These are phyloP conservation scores for Pythium dissotocum DNA, from an alignment of 352 stramenopile species.

Conservation along the genomic window DNA sequence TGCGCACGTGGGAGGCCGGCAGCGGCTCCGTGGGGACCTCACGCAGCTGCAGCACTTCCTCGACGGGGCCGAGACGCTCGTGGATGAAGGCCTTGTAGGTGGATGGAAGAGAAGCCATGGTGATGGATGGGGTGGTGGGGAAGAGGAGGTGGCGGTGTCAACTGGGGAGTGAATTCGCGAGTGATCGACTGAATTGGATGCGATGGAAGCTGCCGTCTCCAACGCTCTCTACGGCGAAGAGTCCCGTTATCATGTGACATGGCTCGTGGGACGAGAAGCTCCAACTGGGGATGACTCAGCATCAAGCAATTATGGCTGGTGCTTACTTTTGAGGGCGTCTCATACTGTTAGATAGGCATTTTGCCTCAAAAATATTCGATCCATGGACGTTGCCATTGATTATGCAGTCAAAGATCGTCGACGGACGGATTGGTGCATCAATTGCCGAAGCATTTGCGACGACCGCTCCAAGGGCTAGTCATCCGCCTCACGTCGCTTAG, in stretches of 20 bases:
- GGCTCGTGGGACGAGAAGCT: background rate
- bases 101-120: constrained; percentile 1
- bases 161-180: background rate
- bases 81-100: constrained; percentile 5
- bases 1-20: background rate
- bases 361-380: background rate
- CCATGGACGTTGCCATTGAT: background rate
- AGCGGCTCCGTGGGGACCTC: background rate
- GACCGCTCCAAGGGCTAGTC: too few relatives aligned
- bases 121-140: background rate
- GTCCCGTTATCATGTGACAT: background rate
- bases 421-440: background rate
- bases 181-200: background rate
- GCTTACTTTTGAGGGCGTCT: background rate
- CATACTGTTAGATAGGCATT: background rate
- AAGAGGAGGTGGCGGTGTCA: background rate
- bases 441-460: background rate
- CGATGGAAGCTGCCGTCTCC: too few relatives aligned
- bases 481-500: too few relatives aligned
- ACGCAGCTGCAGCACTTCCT: constrained; percentile 1
- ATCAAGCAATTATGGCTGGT: background rate
- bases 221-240: too few relatives aligned
- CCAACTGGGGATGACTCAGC: background rate
- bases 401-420: background rate
- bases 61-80: background rate